Evolutionary conservation across 2,329 filamentous ascomycete genomes (phyloP), one percentile per base, ranked within the genome.

Genomic region (Fusarium sp.): DNA sequence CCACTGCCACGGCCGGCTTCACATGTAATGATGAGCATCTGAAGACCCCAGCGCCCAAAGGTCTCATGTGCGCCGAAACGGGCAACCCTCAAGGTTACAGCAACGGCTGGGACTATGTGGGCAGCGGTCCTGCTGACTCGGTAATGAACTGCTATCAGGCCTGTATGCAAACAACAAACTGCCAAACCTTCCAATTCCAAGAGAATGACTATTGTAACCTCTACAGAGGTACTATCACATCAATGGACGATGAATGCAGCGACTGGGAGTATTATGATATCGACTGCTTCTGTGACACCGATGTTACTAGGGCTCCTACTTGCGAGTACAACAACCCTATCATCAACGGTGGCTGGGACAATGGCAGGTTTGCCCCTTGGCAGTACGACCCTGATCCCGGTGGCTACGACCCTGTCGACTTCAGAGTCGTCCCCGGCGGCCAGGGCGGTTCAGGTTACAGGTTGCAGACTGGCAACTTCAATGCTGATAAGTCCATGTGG

Each of bases 211-310:
- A 20, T 5, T 58, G 55, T 6, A 5, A 0, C 7, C 40, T 58
- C 5, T 58, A 11, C 0, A 11, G 1, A 2, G 51, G 51, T 4
- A 57, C 27, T 0, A 2, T 47, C 14, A 39, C 14, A 17, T 11
- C n/a, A 27, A 40, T 21, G 18, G 0, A 21, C 0, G 21, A 47
- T 2, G 11, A 2, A 14, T 27, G n/a, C 2, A 2, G 4, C 1
- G 7, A 31, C 11, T 33, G 14, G 14, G 14, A 7, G 18, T 25
- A 0, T 0, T 61, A 63, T 7, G 42, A 55, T 11, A 46, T 31
- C 2, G 5, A 27, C 27, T 63, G 59, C 25, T 63, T 63, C 29
- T 63, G 56, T 7, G 48, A 63, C 1, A 63, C 57, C 0, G 48
- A n/a, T 0, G n/a, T 62, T n/a, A 23, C 47, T 0, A 41, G 40